Percentiles rank a stretch among this genome's conserved stretches.
Conservation (phyloP, 441 rosid genomes). For the Populus hybrid region DNA sequence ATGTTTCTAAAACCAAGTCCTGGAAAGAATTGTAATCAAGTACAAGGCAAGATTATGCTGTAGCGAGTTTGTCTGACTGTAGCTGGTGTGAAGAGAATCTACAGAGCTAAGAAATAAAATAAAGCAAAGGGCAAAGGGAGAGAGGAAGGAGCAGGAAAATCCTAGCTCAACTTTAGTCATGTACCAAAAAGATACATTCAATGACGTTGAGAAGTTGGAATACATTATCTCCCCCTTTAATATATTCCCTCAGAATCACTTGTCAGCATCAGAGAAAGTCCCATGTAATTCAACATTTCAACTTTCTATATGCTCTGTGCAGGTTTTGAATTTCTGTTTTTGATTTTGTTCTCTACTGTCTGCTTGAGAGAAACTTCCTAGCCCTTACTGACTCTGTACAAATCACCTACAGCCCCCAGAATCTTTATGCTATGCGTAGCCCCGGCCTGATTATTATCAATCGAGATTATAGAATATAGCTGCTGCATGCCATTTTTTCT, state of each 20-base stretch:
- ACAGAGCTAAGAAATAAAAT: neutral
- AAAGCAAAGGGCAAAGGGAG: neutral
- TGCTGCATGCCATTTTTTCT: neutral
- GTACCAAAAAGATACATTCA: no score
- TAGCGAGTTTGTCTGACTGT: neutral
- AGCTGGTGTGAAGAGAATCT: neutral
- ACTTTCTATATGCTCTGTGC: slow-evolving; percentile 10
- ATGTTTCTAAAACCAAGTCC: neutral
- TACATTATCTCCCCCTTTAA: slow-evolving; percentile 22
- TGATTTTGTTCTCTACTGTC: neutral
- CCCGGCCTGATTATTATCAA: neutral
- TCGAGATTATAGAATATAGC: neutral
- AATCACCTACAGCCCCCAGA: neutral
- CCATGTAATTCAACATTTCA: slow-evolving; percentile 27
- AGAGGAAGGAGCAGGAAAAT: neutral
- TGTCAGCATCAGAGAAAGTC: slow-evolving; percentile 32
- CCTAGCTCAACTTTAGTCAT: neutral
- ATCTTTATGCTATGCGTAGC: neutral
- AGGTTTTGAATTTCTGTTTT: slow-evolving; percentile 8
- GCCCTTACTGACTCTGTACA: neutral
- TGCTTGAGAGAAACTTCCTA: slow-evolving; percentile 12
- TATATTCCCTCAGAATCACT: slow-evolving; percentile 35
- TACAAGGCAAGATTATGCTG: neutral
- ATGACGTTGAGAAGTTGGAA: slow-evolving; percentile 11
- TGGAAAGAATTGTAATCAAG: neutral